Conservation (phyloP, 371 early-diverging fungal species). For the Smittium culicis region DNA sequence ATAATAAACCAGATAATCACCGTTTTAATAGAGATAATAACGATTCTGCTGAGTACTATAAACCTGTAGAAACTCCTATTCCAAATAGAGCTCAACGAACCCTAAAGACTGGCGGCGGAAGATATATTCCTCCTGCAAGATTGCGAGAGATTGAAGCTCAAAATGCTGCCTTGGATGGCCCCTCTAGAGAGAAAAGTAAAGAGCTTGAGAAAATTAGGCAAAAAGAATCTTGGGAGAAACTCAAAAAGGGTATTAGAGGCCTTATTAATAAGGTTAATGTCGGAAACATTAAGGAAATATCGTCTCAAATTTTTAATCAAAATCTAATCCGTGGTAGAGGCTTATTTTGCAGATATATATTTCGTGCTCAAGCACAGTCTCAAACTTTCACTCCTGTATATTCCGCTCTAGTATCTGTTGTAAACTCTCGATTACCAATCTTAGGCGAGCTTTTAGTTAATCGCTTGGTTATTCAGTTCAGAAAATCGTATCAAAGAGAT, state of each 20-base stretch:
- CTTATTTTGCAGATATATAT: slow-evolving; percentile 67
- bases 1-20: not conserved
- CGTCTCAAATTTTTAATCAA: slow-evolving; percentile 79
- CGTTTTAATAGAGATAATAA: not conserved
- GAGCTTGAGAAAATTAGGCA: slow-evolving; percentile 51
- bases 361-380: slow-evolving; percentile 87
- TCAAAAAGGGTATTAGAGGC: slow-evolving; percentile 91
- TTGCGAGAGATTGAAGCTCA: slow-evolving; percentile 3
- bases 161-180: not conserved
- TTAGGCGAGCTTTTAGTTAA: slow-evolving; percentile 79
- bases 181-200: not conserved
- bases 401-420: slow-evolving; percentile 71
- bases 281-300: slow-evolving; percentile 77
- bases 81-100: not conserved
- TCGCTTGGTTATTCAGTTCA: slow-evolving; percentile 76
- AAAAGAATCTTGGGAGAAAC: slow-evolving; percentile 84
- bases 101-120: not conserved
- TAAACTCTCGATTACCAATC: slow-evolving; percentile 87
- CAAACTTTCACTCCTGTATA: slow-evolving; percentile 78
- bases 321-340: slow-evolving; percentile 90
- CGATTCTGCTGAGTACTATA: not conserved
- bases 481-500: slow-evolving; percentile 77
- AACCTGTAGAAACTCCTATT: not conserved
- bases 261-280: slow-evolving; percentile 90
- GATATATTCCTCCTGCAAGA: slow-evolving; percentile 10